Evolutionary conservation across 371 early-diverging fungal genomes (phyloP).

Genomic region (Mucor lusitanicus): DNA sequence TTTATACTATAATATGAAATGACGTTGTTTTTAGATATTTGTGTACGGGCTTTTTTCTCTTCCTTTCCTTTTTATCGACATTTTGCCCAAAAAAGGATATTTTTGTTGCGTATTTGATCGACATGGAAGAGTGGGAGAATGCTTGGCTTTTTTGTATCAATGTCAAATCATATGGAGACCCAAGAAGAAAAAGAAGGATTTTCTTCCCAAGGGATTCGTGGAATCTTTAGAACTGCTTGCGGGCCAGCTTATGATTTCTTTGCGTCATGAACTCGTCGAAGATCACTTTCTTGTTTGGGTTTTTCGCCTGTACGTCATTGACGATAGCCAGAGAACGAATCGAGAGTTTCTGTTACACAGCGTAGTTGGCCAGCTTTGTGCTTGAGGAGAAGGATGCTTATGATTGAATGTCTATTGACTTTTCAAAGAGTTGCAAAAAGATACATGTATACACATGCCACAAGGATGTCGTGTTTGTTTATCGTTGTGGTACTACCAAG

Average conservation of each 20-base stretch:
- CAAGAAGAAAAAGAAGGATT: background rate
- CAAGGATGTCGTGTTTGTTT: background rate
- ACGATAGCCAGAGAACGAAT: background rate
- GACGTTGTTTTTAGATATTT: background rate
- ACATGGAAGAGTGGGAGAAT: background rate
- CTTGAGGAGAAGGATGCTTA: no score
- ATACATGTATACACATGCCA: background rate
- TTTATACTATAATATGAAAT: background rate
- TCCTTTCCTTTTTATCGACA: background rate
- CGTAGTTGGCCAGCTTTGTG: background rate
- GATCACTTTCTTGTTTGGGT: background rate
- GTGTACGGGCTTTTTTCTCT: background rate
- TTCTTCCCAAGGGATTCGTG: background rate
- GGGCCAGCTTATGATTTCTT: background rate
- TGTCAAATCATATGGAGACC: background rate
- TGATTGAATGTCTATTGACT: no score
- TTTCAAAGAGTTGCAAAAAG: background rate
- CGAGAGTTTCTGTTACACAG: background rate
- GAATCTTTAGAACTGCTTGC: background rate
- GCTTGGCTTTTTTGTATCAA: background rate
- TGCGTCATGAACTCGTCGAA: background rate
- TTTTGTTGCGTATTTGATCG: background rate
- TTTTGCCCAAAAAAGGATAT: background rate
- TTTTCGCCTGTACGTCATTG: background rate
- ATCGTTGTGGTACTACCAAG: background rate